Evolutionary conservation across 2,329 filamentous ascomycete species (phyloP), one percentile per base, ranked within the genome.

Genomic region (Stachybotrys elegans): DNA sequence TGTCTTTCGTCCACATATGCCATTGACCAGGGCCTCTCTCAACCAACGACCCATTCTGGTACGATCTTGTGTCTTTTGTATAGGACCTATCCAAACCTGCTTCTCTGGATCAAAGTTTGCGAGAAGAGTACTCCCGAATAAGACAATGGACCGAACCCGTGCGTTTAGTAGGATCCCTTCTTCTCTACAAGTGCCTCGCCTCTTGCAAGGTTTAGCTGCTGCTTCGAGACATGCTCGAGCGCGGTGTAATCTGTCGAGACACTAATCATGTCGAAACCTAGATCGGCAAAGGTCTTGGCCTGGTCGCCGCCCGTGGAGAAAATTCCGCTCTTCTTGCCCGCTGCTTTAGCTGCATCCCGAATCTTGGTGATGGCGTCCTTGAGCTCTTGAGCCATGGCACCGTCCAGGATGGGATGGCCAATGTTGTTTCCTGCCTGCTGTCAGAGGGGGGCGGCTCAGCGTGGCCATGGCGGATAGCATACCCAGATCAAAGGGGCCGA

Each of bases 281-380:
- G 70, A 4, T 77, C 72, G 6, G 71, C 76, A 53, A 74, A 81
- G 42, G 56, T 46, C 53, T 69, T 76, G 2, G 75, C 75, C 57
- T 82, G 77, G 50, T 75, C 72, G n/a, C 74, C 75, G 37, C 65
- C 70, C 3, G 70, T 72, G 47, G 76, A 75, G 55, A 75, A 83
- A 37, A 83, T 78, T 19, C 78, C 84, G 6, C 74, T 75, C 67
- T 83, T 84, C 64, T 86, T 87, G 17, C 81, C 82, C 11, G 83
- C 74, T 48, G 71, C 74, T 42, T 72, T 69, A 4, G 79, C 75
- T 3, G 83, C 81, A 12, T 67, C 66, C 9, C 81, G 66, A 38
- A 83, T 71, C 48, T 71, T 77, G 37, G 70, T 69, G 43, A 87
- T 77, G 16, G 83, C 83, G 25, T 68, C 67, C 23, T 77, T 66